Evolutionary conservation across 257 asterid genomes (phyloP), one percentile per base, ranked within the genome.

Genomic region (Salvia splendens): DNA sequence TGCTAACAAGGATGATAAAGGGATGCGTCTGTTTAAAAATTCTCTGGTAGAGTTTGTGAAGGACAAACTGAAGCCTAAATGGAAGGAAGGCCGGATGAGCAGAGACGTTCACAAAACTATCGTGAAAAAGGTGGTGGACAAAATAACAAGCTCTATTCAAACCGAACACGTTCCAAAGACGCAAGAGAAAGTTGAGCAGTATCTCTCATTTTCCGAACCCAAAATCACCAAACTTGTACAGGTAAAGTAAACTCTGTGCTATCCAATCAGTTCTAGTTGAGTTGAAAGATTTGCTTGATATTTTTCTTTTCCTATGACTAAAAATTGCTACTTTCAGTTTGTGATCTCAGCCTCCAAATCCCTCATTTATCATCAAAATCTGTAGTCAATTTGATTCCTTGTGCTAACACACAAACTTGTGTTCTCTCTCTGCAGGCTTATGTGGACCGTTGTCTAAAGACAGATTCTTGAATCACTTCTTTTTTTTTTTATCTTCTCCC

Each of bases 1-100:
- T 67, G 75, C 71, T 54, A 81, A 65, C 75, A 91, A 87, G 87
- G 95, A 90, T 75, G 97, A 94, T 40, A 94, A 86, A 75, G 88
- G 64, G 49, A 77, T 73, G 79, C 95, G 98, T n/a, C 42, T 85
- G 41, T 91, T 94, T 72, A 94, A 94, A 77, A 87, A 81, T 74
- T 74, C 95, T 54, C 92, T 94, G 14, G 65, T 94, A 40, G 97
- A 91, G 78, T 79, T 85, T 75, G 98, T 94, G 6, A 94, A 94
- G 82, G 96, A 91, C 67, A 83, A 87, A 51, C 61, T 94, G 73
- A 94, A 89, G 80, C 99, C 99, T 5, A 82, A 78, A 3, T 91
- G 99, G 99, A 94, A 91, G 73, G 94, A 88, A 88, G 99, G 97
- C 12, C 67, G 70, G 50, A 84, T 94, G 99, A 91, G 96, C 80